Base-by-base conservation (phyloP, 2,329 filamentous ascomycete genomes). In the Lasiodiplodia citricola region DNA sequence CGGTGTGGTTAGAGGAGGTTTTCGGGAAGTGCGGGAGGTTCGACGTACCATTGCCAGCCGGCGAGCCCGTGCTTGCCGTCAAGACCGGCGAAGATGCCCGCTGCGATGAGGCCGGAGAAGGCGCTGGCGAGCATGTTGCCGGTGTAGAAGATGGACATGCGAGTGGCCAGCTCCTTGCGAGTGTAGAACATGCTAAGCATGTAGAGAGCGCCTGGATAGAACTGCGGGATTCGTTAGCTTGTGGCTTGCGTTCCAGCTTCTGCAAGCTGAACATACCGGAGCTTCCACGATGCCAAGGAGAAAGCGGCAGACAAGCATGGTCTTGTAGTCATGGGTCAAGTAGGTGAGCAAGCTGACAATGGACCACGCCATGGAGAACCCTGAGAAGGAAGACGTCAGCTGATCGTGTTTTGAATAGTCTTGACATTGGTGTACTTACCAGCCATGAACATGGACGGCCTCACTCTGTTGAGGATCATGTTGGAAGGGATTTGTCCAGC, bases 171-270 rank as follows among this genome's bases (percentile, higher is more conserved):
- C 69, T 87, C 85, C 38, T 83, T 81, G 63, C 83, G 83, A 0
- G 84, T 87, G 71, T 87, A 87, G 84, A 84, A 87, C 71, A 81
- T 83, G 16, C 80, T 83, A 11, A 86, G 78, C 69, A 83, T 84
- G 75, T 83, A 85, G n/a, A 86, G 74, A 8, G 82, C 80, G 11
- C 83, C 84, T 11, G 83, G 74, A 72, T 56, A 60, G 54, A 67
- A 67, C 54, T 66, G 60, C 4, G 4, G 7, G 47, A 2, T 14
- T 7, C 2, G 18, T 52, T 6, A 38, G 31, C 28, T 25, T 6
- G 6, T 4, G 10, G 56, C 21, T 4, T 13, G n/a, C 10, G 38
- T n/a, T 44, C 28, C 10, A 18, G 25, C 6, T 35, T 23, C 5
- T 14, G 11, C 1, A 52, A 10, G 31, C 31, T 35, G 8, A 35